Base-by-base conservation (phyloP, 176 grass and related monocot species). In the Carex littledalei region DNA sequence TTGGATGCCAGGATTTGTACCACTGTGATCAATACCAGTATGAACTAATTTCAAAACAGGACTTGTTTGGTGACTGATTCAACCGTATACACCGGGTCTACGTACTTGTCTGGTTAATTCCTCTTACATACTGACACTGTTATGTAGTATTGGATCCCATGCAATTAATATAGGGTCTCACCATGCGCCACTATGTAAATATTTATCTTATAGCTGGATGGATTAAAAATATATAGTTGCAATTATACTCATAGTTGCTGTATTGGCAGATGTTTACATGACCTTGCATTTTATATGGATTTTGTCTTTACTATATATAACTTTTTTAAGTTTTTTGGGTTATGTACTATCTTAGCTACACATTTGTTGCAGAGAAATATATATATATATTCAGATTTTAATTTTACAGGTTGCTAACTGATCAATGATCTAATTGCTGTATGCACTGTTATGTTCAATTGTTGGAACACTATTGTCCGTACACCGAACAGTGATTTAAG, bases 21-120 rank as follows among this genome's bases (percentile, higher is more conserved):
- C 24, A 78, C 24, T 78, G 50, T 78, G 50, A 78, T 56, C 52
- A 34, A 53, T 78, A 78, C 74, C 74, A 56, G 26, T 54, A 76
- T 47, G 24, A 57, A 34, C 52, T 35, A 78, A 78, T 56, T 57
- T 52, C 22, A 14, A 13, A 57, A 78, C 52, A 78, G 52, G 5
- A 56, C 2, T 32, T 78, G 7, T 57, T 57, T 78, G 52, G 24
- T 57, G 24, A 78, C 47, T 78, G 74, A 55, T 32, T 57, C 22
- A 31, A 78, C 50, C 15, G 50, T 78, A 56, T 77, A 78, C 0
- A 77, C 47, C 73, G 22, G 50, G 47, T 32, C 47, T 77, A 77
- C 22, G 49, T 75, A 77, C 24, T 31, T 77, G 13, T 45, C 43
- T 45, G 43, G 7, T 45, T 24, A 24, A 24, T 24, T 45, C 43